phyloP scores from a whole-genome alignment of 805 yeast species.

The Spathaspora girioi region DNA sequence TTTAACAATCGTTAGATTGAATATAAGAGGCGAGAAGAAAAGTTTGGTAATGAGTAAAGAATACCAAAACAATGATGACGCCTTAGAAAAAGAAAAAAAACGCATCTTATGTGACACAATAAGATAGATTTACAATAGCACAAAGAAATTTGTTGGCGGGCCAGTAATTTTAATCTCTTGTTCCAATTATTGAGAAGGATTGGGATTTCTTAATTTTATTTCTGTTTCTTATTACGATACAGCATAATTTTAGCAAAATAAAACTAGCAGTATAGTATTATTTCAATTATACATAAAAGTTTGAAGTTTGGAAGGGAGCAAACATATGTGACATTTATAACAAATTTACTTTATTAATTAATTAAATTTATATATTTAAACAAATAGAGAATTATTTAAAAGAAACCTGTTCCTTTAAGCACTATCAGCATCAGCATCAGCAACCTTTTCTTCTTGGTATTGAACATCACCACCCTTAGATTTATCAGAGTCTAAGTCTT shows the following conservation, averaged over 20 bases:
- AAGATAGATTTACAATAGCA: background rate
- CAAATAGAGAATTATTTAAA: background rate
- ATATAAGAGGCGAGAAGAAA: background rate
- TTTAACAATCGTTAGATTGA: background rate
- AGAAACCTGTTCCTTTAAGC: constrained; percentile 4
- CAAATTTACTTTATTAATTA: background rate
- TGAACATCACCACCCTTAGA: constrained; percentile 2
- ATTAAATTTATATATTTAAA: background rate
- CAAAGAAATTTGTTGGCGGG: background rate
- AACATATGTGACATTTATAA: too few relatives aligned
- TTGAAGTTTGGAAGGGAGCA: too few relatives aligned
- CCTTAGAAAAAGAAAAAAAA: background rate
- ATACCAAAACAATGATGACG: background rate
- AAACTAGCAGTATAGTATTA: too few relatives aligned
- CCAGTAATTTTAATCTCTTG: too few relatives aligned
- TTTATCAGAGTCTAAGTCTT: constrained; percentile 4
- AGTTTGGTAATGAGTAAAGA: background rate
- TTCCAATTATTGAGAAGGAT: too few relatives aligned
- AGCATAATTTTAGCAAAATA: too few relatives aligned
- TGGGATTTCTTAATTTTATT: too few relatives aligned
- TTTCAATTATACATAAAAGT: too few relatives aligned
- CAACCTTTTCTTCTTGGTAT: constrained; percentile 4
- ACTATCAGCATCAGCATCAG: constrained; percentile 2
- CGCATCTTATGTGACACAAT: background rate
- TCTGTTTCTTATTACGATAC: too few relatives aligned